These are phyloP conservation scores for Apiospora koreana DNA, from an alignment of 2,329 filamentous ascomycete genomes.

Conservation along the genomic window DNA sequence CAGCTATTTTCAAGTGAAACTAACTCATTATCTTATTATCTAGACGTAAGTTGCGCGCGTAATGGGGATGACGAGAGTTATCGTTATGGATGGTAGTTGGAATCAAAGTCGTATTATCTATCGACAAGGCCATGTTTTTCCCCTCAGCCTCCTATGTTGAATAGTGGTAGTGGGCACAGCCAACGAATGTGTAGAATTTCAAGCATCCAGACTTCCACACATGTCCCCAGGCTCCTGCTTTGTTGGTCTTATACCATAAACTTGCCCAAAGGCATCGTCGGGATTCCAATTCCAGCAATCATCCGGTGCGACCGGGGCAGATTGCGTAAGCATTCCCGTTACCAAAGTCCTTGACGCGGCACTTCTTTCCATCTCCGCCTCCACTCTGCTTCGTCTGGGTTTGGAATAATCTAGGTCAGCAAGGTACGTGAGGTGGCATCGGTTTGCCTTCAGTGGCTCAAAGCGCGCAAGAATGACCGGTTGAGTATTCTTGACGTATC, in stretches of 20 bases:
- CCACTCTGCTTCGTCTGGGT: no score
- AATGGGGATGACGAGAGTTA: no score
- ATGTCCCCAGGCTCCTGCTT: neutral
- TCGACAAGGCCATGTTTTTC: neutral
- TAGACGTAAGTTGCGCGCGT: no score
- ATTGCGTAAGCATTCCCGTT: neutral
- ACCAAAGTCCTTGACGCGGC: neutral
- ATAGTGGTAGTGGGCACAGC: neutral
- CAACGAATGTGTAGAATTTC: no score
- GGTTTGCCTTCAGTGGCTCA: neutral
- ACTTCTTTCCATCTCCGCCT: neutral
- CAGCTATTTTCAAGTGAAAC: no score
- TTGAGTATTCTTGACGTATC: neutral
- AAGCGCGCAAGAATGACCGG: neutral
- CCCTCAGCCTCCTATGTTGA: neutral
- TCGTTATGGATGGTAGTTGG: no score
- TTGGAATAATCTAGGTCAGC: no score
- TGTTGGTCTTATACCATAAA: no score
- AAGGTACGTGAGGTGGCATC: no score
- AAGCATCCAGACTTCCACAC: neutral
- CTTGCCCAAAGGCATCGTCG: neutral
- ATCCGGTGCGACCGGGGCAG: neutral
- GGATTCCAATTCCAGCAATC: neutral
- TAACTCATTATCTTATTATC: no score
- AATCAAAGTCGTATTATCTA: neutral